Evolutionary conservation across 768 basidiomycete genomes (phyloP), one percentile per base, ranked within the genome.

Genomic region (Collybiopsis confluens): DNA sequence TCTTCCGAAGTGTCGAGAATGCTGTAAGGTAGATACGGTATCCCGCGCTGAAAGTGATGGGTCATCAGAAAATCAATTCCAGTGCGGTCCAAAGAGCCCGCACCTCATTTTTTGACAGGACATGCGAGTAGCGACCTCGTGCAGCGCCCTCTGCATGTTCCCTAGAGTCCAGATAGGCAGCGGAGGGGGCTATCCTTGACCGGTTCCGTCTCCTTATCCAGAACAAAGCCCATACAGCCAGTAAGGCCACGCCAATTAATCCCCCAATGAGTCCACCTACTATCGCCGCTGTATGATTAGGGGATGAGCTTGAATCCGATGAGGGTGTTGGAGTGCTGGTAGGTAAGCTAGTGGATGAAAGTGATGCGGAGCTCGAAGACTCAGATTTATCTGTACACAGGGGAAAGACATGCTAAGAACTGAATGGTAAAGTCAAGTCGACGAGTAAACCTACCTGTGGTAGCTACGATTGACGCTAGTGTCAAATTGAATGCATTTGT

Each of bases 241-340:
- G 10, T 1, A 54, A 23, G 16, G 52, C 52, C 20, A 54, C 16
- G 16, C 38, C 38, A 21, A 54, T 11, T 4, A 54, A 28, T 10
- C 52, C 45, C 21, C 43, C 52, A n/a, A 54, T 5, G 16, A 54
- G 15, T 45, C 33, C 43, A 6, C 52, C 52, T n/a, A 46, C 43
- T 8, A 54, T 35, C 10, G 24, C 33, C 7, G 26, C 52, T 5
- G 15, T 26, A 16, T 45, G 16, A 13, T 21, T 26, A 16, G 24
- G 9, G n/a, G 38, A 4, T 7, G n/a, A 13, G 16, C 18, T 27
- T 1, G 36, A 9, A 43, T 4, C 1, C 9, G 20, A 11, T 9
- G 21, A n/a, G 16, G 52, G 16, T 2, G 41, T 26, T 18, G 26
- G 42, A 13, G 52, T 28, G 0, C 38, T 10, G 0, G 40, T 28